Evolutionary conservation across 1,139 yeast species (phyloP).

Genomic region (Scheffersomyces stambukii): DNA sequence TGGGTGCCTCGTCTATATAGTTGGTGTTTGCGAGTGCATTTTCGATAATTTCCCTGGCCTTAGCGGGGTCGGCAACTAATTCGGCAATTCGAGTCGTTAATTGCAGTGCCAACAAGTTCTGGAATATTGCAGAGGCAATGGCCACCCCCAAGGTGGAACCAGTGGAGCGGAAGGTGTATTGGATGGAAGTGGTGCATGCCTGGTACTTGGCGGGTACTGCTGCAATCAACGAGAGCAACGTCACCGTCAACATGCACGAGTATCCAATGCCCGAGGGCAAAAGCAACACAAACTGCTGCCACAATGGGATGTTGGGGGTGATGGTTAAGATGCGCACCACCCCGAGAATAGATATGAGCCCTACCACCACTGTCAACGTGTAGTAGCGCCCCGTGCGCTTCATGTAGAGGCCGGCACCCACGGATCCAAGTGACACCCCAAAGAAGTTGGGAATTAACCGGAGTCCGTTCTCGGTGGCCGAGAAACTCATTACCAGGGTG

Average conservation of each 20-base stretch:
- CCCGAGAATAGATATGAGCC: conserved; percentile 46
- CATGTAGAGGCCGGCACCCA: conserved; percentile 69
- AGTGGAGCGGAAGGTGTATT: conserved; percentile 69
- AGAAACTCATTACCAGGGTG: conserved; percentile 51
- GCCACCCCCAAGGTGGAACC: conserved; percentile 75
- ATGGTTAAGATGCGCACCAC: conserved; percentile 32
- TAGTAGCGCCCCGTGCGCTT: conserved; percentile 65
- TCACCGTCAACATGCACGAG: conserved; percentile 60
- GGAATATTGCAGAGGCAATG: conserved; percentile 62
- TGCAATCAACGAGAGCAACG: conserved; percentile 64
- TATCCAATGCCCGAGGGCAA: conserved; percentile 55
- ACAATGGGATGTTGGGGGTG: conserved; percentile 37
- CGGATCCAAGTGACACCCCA: conserved; percentile 66
- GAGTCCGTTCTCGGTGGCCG: conserved; percentile 59
- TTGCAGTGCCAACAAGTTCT: conserved; percentile 23
- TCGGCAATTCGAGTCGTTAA: conserved; percentile 18
- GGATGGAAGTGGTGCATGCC: conserved; percentile 73
- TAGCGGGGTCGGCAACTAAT: conserved; percentile 23
- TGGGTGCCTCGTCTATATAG: conserved; percentile 50
- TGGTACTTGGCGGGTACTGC: conserved; percentile 58
- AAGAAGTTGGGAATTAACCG: conserved; percentile 63
- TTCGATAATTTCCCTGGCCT: conserved; percentile 41
- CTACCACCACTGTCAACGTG: conserved; percentile 41
- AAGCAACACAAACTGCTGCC: conserved; percentile 30
- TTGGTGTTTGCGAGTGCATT: conserved; percentile 55